phyloP scores from a whole-genome alignment of 495 filamentous ascomycete species.

The Hypoxylon lienhwacheense region DNA sequence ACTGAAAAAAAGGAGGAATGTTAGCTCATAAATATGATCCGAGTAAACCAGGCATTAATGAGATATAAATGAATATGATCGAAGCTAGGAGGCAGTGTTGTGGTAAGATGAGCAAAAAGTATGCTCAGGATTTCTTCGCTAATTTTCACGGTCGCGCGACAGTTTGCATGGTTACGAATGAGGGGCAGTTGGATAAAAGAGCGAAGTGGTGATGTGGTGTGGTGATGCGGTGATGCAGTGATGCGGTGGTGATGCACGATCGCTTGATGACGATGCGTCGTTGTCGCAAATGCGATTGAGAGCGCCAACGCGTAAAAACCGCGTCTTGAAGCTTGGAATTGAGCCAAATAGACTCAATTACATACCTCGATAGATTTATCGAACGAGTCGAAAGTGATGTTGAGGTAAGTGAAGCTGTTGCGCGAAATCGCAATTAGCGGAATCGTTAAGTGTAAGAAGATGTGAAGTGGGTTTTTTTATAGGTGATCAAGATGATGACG shows the following conservation, averaged over 20 bases:
- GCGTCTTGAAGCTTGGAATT: conserved; percentile 41
- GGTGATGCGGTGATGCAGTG: conserved; percentile 17
- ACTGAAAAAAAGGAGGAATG: conserved; percentile 5
- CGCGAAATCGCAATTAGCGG: conserved; percentile 28
- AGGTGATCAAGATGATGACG: conserved; percentile 19
- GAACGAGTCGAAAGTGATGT: conserved; percentile 15
- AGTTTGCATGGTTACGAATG: conserved; percentile 18
- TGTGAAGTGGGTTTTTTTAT: conserved; percentile 18
- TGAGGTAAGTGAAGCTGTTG: conserved; percentile 36
- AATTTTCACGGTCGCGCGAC: conserved; percentile 10
- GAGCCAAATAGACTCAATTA: conserved; percentile 14
- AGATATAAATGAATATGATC: neutral
- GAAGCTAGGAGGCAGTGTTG: neutral
- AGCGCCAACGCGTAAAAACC: conserved; percentile 36
- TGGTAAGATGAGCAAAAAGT: neutral
- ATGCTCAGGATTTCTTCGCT: neutral
- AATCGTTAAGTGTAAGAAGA: conserved; percentile 23
- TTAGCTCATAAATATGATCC: conserved; percentile 23
- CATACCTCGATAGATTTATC: conserved; percentile 39
- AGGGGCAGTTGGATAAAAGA: conserved; percentile 27
- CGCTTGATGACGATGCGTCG: conserved; percentile 13
- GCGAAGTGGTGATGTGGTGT: conserved; percentile 22
- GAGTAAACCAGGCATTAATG: conserved; percentile 1
- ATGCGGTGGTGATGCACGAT: conserved; percentile 24
- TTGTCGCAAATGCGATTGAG: conserved; percentile 46